A percentile compares a stretch with the other conserved stretches of the same genome.
phyloP scores from a whole-genome alignment of 192 early-diverging fungal genomes.

The Coemansia sp. region DNA sequence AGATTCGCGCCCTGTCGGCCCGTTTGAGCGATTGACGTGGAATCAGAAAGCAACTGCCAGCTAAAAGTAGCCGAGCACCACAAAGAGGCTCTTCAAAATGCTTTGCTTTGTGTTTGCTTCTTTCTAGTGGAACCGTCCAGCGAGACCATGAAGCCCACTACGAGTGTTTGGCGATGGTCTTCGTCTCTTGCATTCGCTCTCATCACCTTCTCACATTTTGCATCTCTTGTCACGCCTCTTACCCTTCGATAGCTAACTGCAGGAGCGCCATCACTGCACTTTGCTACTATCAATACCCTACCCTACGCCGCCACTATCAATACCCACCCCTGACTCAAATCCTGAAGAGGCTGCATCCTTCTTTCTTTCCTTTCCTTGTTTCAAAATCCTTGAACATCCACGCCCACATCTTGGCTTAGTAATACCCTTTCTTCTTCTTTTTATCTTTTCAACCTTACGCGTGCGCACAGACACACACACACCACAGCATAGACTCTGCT shows the following conservation, averaged over 20 bases:
- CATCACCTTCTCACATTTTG: background rate
- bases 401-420: background rate
- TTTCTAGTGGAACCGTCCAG: background rate
- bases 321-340: background rate
- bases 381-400: background rate
- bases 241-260: background rate
- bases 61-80: background rate
- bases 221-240: constrained; percentile 4
- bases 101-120: background rate
- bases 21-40: background rate
- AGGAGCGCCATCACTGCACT: background rate
- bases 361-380: background rate
- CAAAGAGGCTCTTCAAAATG: background rate
- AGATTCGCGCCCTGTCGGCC: background rate
- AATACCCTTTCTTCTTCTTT: background rate
- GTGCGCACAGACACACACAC: background rate
- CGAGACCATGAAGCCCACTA: background rate
- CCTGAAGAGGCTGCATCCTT: background rate
- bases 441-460: background rate
- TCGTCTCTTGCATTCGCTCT: background rate
- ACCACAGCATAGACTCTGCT: background rate
- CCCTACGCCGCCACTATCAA: background rate
- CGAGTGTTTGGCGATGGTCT: background rate
- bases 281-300: background rate
- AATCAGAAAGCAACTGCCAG: background rate